Conservation (phyloP, 2,329 filamentous ascomycete species). For the Fusarium buharicum region DNA sequence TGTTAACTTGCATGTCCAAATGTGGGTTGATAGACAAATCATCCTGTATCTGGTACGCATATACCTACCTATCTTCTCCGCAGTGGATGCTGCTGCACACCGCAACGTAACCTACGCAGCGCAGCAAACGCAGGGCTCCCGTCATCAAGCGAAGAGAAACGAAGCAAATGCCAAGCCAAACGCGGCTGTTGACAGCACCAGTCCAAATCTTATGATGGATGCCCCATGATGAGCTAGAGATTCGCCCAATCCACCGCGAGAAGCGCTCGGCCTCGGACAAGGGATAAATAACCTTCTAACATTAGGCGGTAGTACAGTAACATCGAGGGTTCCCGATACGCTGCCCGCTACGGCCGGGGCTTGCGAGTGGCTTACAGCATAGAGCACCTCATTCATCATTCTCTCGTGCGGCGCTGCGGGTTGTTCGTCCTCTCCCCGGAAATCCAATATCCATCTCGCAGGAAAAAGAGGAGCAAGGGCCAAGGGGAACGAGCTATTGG, state of each 20-base stretch:
- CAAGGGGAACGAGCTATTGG: conserved; percentile 4
- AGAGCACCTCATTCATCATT: conserved; percentile 3
- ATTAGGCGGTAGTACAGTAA: not conserved
- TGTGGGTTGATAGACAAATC: conserved; percentile 35
- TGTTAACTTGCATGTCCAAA: conserved; percentile 8
- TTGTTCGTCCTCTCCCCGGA: conserved; percentile 8
- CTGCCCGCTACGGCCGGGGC: conserved; percentile 5
- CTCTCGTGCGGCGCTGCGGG: not conserved
- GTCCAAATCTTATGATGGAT: conserved; percentile 16
- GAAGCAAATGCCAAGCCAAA: conserved; percentile 27
- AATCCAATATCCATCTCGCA: conserved; percentile 16
- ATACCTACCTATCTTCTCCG: conserved; percentile 29
- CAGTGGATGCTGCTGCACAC: conserved; percentile 30
- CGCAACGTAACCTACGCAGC: conserved; percentile 21
- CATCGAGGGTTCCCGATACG: conserved; percentile 3
- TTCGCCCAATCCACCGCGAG: conserved; percentile 6
- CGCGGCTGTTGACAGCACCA: conserved; percentile 30
- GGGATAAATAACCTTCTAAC: not conserved
- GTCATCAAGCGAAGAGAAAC: not conserved
- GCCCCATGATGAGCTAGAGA: conserved; percentile 10
- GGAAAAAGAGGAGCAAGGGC: conserved; percentile 14
- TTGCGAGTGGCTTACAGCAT: conserved; percentile 28
- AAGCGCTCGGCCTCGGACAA: not conserved
- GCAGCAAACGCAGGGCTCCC: conserved; percentile 16
- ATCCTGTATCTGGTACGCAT: conserved; percentile 6